Evolutionary conservation across 176 grass and related monocot genomes (phyloP), one percentile per base, ranked within the genome.

Genomic region (Aegilops sharonensis): DNA sequence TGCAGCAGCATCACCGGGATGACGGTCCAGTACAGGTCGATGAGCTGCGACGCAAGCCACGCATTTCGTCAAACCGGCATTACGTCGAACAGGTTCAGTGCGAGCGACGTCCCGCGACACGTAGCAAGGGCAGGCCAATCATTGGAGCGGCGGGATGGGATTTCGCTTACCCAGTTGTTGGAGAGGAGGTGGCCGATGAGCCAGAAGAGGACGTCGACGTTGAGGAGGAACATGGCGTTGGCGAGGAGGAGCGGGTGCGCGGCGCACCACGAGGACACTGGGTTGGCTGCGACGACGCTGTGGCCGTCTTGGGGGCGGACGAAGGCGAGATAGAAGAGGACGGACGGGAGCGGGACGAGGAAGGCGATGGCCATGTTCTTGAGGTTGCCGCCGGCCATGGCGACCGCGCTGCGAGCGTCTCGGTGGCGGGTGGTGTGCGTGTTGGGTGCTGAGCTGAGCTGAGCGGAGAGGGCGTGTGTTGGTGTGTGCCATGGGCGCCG

Each of bases 121-220:
- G 10, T 42, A 9, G 40, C 40, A 42, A 3, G 40, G 40, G 9
- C 6, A 12, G 6, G 18, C 2, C 8, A 80, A 8, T 36, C 1
- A 29, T 88, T 14, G 39, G 25, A 25, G 80, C 34, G 74, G 17
- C 0, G 12, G 1, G 50, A 32, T 8, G 54, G 31, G 37, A 39
- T 52, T 47, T 35, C 13, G 32, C 57, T 47, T 82, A 93, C 95
- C 96, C 96, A 98, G 79, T 98, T 86, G 90, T 98, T 98, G 88
- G 90, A 91, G 68, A 87, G 93, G 64, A 95, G 66, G 84, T 88
- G n/a, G 4, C 96, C 96, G 78, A 95, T 21, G 81, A 98, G 75
- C 96, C 96, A 98, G 93, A 98, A 94, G 86, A 98, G 87, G 79
- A 98, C 13, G 89, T 98, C 83, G 70, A 98, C 93, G 69, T 98